These are phyloP conservation scores for Pseudogymnoascus sp. DNA, from an alignment of 2,329 filamentous ascomycete genomes.

Conservation along the genomic window DNA sequence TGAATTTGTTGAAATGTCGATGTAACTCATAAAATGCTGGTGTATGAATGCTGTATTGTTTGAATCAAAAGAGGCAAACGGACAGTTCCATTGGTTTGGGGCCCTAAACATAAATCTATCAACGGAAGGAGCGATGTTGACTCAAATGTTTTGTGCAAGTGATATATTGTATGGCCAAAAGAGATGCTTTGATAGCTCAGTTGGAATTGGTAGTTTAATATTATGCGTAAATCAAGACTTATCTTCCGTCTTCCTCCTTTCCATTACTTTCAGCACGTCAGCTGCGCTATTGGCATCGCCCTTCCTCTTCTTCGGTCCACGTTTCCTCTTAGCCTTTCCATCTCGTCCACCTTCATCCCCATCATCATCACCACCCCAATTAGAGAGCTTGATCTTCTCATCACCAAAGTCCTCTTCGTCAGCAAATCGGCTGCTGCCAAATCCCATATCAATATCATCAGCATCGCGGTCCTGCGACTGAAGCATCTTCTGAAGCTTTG, in stretches of 20 bases:
- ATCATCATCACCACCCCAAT: constrained; percentile 50
- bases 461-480: constrained; percentile 69
- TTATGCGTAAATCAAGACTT: not conserved
- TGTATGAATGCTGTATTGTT: not conserved
- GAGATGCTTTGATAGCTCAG: not conserved
- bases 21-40: not conserved
- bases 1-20: not conserved
- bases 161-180: not conserved
- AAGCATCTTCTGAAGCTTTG: constrained; percentile 67
- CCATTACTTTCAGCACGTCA: constrained; percentile 74
- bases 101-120: not conserved
- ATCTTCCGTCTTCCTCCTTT: constrained; percentile 33
- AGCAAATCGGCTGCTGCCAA: constrained; percentile 78
- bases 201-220: not conserved
- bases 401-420: constrained; percentile 78
- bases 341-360: constrained; percentile 36
- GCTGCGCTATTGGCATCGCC: constrained; percentile 70
- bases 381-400: constrained; percentile 58
- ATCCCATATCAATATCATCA: constrained; percentile 89
- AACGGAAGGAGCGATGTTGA: not conserved
- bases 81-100: not conserved
- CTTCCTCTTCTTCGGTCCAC: constrained; percentile 67
- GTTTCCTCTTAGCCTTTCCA: constrained; percentile 55
- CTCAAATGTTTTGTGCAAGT: not conserved
- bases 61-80: not conserved